These are phyloP conservation scores for Botrytis pseudocinerea DNA, from an alignment of 2,329 filamentous ascomycete genomes.

Conservation along the genomic window DNA sequence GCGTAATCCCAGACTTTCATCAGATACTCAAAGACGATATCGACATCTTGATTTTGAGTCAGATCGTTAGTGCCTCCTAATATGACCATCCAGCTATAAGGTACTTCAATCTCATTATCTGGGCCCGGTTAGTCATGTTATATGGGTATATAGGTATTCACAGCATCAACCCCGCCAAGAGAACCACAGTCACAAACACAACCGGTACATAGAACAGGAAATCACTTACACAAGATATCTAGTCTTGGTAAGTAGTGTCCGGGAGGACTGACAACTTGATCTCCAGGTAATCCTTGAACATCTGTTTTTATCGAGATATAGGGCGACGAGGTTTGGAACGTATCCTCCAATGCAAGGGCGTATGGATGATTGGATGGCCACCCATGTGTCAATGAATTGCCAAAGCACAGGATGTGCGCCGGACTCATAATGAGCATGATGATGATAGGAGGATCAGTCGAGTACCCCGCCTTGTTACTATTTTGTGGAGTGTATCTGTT, in stretches of 20 bases:
- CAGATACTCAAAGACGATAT: constrained; percentile 52
- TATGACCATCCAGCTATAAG: constrained; percentile 60
- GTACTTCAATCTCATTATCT: constrained; percentile 29
- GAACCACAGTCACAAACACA: neutral
- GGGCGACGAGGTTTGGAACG: constrained; percentile 50
- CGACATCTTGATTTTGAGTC: constrained; percentile 42
- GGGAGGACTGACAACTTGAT: constrained; percentile 47
- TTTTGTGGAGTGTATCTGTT: neutral
- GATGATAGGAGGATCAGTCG: constrained; percentile 1
- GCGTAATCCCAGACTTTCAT: constrained; percentile 53
- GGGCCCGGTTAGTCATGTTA: neutral
- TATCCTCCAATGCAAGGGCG: constrained; percentile 48
- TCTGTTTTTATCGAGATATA: constrained; percentile 45
- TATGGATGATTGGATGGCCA: constrained; percentile 55
- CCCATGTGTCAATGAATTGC: constrained; percentile 55
- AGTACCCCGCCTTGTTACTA: constrained; percentile 4
- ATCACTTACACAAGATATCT: constrained; percentile 42
- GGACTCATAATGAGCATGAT: constrained; percentile 32
- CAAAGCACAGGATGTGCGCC: constrained; percentile 38
- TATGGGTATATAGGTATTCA: neutral
- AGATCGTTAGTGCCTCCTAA: constrained; percentile 68
- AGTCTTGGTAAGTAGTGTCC: constrained; percentile 37
- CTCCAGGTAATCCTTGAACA: constrained; percentile 54
- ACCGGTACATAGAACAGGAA: neutral
- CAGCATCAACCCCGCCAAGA: neutral